Percentiles rank a stretch among this genome's conserved stretches.
Conservation (phyloP, 176 grass and related monocot species). For the Poa annua region DNA sequence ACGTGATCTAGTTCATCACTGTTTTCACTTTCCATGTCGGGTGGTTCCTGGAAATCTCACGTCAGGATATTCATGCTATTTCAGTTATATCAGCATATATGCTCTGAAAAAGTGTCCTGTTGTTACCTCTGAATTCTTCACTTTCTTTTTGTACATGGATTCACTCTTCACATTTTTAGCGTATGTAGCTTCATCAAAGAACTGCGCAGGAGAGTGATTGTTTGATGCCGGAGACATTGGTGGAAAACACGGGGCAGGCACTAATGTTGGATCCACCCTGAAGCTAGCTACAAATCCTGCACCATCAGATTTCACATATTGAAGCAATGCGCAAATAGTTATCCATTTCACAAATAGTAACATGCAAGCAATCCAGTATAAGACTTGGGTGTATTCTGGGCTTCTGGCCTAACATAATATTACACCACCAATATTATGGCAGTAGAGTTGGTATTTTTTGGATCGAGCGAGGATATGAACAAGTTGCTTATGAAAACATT, state of each 20-base stretch:
- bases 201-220: slow-evolving; percentile 14
- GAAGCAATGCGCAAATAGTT: not conserved
- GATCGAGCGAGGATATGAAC: no score
- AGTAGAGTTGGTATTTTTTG: not conserved
- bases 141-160: slow-evolving; percentile 1
- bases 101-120: slow-evolving; percentile 6
- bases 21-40: slow-evolving; percentile 31
- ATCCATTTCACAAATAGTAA: not conserved
- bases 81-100: not conserved
- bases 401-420: not conserved
- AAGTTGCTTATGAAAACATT: no score
- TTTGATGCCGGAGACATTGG: slow-evolving; percentile 30
- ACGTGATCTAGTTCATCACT: slow-evolving; percentile 31
- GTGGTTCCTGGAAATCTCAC: slow-evolving; percentile 41
- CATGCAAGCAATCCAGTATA: slow-evolving; percentile 13
- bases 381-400: not conserved
- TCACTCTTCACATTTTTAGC: not conserved
- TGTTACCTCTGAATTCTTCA: slow-evolving; percentile 51
- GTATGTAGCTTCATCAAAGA: slow-evolving; percentile 15
- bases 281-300: slow-evolving; percentile 38
- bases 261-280: not conserved
- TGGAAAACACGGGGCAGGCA: slow-evolving; percentile 35
- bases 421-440: not conserved
- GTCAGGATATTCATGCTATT: slow-evolving; percentile 14
- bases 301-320: slow-evolving; percentile 29